phyloP scores from a whole-genome alignment of 202 grass and related monocot genomes.

The Schoenoplectus triqueter region DNA sequence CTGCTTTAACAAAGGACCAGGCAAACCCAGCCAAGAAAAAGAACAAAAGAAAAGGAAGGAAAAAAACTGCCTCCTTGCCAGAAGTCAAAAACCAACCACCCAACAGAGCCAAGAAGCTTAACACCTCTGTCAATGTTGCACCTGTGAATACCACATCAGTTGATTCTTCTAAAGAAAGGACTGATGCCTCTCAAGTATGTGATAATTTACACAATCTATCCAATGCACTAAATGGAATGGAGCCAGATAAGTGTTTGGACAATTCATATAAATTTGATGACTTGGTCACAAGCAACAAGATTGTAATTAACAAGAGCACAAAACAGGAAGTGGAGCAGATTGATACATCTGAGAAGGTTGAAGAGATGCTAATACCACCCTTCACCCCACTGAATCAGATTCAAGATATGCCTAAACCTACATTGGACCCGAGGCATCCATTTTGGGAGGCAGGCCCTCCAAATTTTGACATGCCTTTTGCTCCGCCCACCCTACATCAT shows the following conservation, averaged over 20 bases:
- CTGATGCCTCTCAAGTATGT: slow-evolving; percentile 23
- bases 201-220: background rate
- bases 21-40: slow-evolving; percentile 68
- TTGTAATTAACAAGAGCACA: slow-evolving; percentile 29
- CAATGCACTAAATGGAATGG: background rate
- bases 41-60: slow-evolving; percentile 79
- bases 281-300: slow-evolving; percentile 27
- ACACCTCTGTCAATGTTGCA: slow-evolving; percentile 40
- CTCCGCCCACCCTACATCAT: slow-evolving; percentile 65
- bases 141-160: slow-evolving; percentile 11
- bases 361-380: slow-evolving; percentile 22
- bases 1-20: slow-evolving; percentile 50
- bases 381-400: slow-evolving; percentile 19
- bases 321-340: slow-evolving; percentile 34
- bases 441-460: slow-evolving; percentile 51
- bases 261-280: slow-evolving; percentile 43
- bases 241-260: slow-evolving; percentile 41
- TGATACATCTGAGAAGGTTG: slow-evolving; percentile 9
- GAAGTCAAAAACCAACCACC: slow-evolving; percentile 50
- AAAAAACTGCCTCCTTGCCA: slow-evolving; percentile 52
- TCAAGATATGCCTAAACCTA: slow-evolving; percentile 6
- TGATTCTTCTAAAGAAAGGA: slow-evolving; percentile 21
- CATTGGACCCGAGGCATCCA: slow-evolving; percentile 14
- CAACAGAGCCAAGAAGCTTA: slow-evolving; percentile 47
- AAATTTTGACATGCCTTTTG: slow-evolving; percentile 66